Base-by-base conservation (phyloP, 2,329 filamentous ascomycete species). In the Coniochaeta pulveracea region DNA sequence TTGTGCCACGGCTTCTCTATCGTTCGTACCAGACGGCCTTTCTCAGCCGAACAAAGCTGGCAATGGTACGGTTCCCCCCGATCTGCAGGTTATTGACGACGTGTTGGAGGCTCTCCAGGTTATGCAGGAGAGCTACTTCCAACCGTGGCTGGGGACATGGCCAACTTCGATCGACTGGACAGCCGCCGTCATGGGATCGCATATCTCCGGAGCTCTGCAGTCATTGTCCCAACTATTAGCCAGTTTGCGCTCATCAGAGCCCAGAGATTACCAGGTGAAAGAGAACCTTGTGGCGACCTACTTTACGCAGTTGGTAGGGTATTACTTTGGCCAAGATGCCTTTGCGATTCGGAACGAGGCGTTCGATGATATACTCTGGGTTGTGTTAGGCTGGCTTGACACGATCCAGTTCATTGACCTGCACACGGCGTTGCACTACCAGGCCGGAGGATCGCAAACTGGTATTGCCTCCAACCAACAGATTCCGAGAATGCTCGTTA, bases 291-390 rank as follows among this genome's bases (percentile, higher is more conserved):
- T 95, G 42, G 80, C 86, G 43, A 72, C 70, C 19, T 88, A 88
- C 53, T 94, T 93, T 52, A 71, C 76, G 1, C 84, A 95, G 37
- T 61, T 79, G 1, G 62, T 78, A 5, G 72, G 76, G 7, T 93
- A 80, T 44, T 95, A 93, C 51, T 93, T 89, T 51, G 85, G 84
- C 14, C 85, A 96, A 52, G 76, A 94, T 52, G 71, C 77, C 4
- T 76, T 86, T 41, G 66, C 70, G 18, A 69, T 95, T 32, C 70
- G 84, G 27, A 73, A 76, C 36, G 55, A 76, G 62, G 89, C 89
- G 0, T 93, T 80, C 51, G 89, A 95, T 50, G 89, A 96, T 52
- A 93, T 94, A 61, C 70, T 94, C 3, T 96, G 89, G 89, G 85
- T 95, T 1, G 85, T 93, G 3, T 66, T 96, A 23, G 85, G 81